These are phyloP conservation scores for Suhomyces chickasaworum DNA, from an alignment of 1,139 yeast species.

Conservation along the genomic window DNA sequence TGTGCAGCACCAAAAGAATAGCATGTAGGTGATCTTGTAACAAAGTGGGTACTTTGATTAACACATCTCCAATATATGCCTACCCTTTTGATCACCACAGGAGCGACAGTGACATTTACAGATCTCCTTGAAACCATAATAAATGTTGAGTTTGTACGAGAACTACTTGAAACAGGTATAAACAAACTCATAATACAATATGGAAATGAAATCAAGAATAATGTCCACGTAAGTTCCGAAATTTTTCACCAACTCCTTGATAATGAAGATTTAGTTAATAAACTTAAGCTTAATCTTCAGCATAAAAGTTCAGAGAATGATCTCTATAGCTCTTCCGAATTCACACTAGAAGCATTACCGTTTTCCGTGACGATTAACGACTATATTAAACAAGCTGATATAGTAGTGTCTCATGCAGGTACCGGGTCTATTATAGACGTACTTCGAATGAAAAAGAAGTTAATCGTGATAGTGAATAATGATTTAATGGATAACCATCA, in stretches of 20 bases:
- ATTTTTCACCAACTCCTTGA: conserved; percentile 23
- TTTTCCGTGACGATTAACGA: conserved; percentile 45
- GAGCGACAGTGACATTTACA: conserved; percentile 82
- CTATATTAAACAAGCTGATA: conserved; percentile 45
- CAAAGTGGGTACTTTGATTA: no score
- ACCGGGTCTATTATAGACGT: conserved; percentile 91
- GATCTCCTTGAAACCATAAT: conserved; percentile 50
- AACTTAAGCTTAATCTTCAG: conserved; percentile 12
- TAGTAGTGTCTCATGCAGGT: conserved; percentile 89
- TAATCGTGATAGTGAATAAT: conserved; percentile 73
- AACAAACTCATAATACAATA: conserved; percentile 60
- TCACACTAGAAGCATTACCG: conserved; percentile 40
- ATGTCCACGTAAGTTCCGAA: conserved; percentile 27
- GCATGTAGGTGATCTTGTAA: no score
- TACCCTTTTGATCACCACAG: conserved; percentile 64
- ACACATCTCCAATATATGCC: conserved; percentile 13
- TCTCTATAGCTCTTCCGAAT: conserved; percentile 8
- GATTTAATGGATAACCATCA: conserved; percentile 87
- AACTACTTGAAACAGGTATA: conserved; percentile 37
- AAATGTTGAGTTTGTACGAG: conserved; percentile 35
- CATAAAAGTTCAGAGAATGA: background rate
- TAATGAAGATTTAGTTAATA: conserved; percentile 14
- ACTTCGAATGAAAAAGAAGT: conserved; percentile 53
- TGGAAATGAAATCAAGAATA: conserved; percentile 53
- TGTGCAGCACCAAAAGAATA: no score